These are phyloP conservation scores for Discostella stelligeroides DNA, from an alignment of 108 stramenopile genomes.

Conservation along the genomic window DNA sequence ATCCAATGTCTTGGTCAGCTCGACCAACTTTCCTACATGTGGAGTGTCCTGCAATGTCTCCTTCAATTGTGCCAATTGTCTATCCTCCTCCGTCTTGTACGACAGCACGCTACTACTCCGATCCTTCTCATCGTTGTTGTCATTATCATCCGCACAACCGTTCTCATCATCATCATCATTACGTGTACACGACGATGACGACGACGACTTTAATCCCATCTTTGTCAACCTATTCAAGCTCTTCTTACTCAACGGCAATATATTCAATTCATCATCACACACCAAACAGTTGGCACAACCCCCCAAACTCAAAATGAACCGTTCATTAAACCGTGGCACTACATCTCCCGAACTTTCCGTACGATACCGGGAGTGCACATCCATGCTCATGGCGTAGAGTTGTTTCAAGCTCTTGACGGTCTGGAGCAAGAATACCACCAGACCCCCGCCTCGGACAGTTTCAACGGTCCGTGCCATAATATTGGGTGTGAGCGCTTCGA, in stretches of 20 bases:
- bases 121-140: slow-evolving; percentile 32
- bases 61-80: slow-evolving; percentile 84
- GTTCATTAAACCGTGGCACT: slow-evolving; percentile 98
- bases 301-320: slow-evolving; percentile 94
- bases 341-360: slow-evolving; percentile 89
- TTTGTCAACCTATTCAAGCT: slow-evolving; percentile 54
- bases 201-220: slow-evolving; percentile 17
- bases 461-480: slow-evolving; percentile 98
- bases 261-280: slow-evolving; percentile 99
- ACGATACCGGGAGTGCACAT: slow-evolving; percentile 96
- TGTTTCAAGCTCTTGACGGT: slow-evolving; percentile 96
- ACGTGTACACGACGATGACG: not conserved
- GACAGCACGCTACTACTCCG: slow-evolving; percentile 55
- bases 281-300: slow-evolving; percentile 92
- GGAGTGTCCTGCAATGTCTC: slow-evolving; percentile 91
- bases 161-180: slow-evolving; percentile 19
- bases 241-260: slow-evolving; percentile 87
- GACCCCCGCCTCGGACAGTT: slow-evolving; percentile 97
- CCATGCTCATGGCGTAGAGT: slow-evolving; percentile 98
- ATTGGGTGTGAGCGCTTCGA: slow-evolving; percentile 98
- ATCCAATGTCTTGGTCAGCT: slow-evolving; percentile 92
- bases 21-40: slow-evolving; percentile 92
- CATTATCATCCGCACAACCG: slow-evolving; percentile 10
- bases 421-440: slow-evolving; percentile 92
- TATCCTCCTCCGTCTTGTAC: slow-evolving; percentile 61